These are phyloP conservation scores for Mycena crocata DNA, from an alignment of 768 basidiomycete species.

Conservation along the genomic window DNA sequence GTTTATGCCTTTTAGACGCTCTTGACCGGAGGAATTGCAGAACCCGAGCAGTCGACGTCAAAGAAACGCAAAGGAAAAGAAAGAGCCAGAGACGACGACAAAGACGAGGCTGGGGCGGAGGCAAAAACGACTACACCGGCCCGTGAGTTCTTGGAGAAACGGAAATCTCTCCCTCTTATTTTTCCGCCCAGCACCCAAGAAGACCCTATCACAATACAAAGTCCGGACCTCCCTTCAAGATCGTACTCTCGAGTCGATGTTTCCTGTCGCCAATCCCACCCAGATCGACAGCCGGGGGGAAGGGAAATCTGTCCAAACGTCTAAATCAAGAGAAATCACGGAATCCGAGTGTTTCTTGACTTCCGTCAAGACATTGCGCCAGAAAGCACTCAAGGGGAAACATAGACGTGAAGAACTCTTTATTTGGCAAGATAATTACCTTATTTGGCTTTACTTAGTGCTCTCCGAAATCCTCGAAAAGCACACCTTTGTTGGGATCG, in stretches of 20 bases:
- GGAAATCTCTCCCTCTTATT: not conserved
- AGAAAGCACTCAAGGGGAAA: slow-evolving; percentile 65
- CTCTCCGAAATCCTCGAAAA: slow-evolving; percentile 86
- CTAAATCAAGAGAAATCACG: slow-evolving; percentile 65
- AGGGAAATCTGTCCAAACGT: slow-evolving; percentile 30
- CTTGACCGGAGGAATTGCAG: slow-evolving; percentile 63
- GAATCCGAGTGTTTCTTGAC: slow-evolving; percentile 83
- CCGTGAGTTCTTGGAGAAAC: slow-evolving; percentile 5
- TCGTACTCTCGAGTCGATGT: slow-evolving; percentile 96
- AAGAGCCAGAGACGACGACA: slow-evolving; percentile 37
- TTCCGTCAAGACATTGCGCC: slow-evolving; percentile 77
- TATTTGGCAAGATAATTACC: not conserved
- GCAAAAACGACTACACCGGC: not conserved
- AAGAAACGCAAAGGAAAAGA: slow-evolving; percentile 58
- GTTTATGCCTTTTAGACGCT: slow-evolving; percentile 59
- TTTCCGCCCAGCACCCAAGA: slow-evolving; percentile 51
- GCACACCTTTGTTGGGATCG: slow-evolving; percentile 93
- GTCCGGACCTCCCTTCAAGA: slow-evolving; percentile 90
- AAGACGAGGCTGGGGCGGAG: slow-evolving; percentile 43
- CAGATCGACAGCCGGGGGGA: slow-evolving; percentile 47
- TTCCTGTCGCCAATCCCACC: slow-evolving; percentile 72
- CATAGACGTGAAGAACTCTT: slow-evolving; percentile 71
- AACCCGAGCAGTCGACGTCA: slow-evolving; percentile 39
- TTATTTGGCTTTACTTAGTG: slow-evolving; percentile 56
- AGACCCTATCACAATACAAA: slow-evolving; percentile 85